phyloP scores from a whole-genome alignment of 768 basidiomycete genomes.

The Lactarius sp. region DNA sequence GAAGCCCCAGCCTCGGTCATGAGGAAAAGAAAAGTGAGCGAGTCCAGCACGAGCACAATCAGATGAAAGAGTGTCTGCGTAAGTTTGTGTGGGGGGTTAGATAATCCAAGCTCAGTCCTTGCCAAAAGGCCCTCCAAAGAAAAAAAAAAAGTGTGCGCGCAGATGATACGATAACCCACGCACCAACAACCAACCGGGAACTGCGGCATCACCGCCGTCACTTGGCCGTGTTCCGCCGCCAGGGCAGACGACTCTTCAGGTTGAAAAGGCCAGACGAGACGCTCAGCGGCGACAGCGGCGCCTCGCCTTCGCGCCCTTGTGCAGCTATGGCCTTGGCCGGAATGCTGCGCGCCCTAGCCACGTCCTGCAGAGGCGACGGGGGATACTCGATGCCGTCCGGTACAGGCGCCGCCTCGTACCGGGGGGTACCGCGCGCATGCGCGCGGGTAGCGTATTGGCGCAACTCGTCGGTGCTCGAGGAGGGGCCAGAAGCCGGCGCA shows the following conservation, averaged over 20 bases:
- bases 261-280: conserved; percentile 6
- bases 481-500: background rate
- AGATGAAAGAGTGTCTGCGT: background rate
- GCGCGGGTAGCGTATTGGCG: background rate
- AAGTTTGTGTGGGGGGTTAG: background rate
- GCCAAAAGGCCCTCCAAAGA: background rate
- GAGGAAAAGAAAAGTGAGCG: background rate
- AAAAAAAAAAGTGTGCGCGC: too few relatives aligned
- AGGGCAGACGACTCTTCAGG: conserved; percentile 8
- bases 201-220: background rate
- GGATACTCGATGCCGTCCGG: conserved; percentile 21
- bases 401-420: conserved; percentile 22
- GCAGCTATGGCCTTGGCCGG: background rate
- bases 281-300: conserved; percentile 4
- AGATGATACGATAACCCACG: background rate
- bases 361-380: conserved; percentile 9
- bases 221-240: conserved; percentile 21
- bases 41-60: conserved; percentile 14
- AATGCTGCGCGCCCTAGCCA: background rate
- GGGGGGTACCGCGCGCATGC: background rate
- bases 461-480: background rate
- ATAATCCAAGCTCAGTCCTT: background rate
- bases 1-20: conserved; percentile 4
- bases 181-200: too few relatives aligned
- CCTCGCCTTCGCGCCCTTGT: background rate